Evolutionary conservation across 257 asterid species (phyloP).

Genomic region (Rhazya stricta): DNA sequence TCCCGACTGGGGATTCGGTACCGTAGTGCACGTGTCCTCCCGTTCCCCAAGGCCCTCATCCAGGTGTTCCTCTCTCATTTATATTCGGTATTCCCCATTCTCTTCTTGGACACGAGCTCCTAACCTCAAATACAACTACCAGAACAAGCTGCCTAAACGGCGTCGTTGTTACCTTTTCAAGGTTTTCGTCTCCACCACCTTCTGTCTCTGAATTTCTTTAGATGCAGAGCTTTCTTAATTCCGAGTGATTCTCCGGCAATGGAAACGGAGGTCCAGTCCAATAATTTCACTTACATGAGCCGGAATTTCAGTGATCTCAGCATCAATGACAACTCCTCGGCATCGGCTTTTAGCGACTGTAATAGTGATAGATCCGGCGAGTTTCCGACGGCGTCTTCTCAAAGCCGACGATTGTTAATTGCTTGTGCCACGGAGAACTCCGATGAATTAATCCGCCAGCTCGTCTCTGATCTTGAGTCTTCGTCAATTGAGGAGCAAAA

Average conservation of each 20-base stretch:
- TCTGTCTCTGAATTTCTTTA: neutral
- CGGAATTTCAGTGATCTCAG: constrained; percentile 46
- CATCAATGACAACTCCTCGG: constrained; percentile 46
- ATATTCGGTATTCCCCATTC: constrained; percentile 29
- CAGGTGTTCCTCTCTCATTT: constrained; percentile 24
- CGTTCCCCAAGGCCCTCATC: constrained; percentile 18
- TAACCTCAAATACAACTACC: neutral
- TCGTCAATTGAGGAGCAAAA: constrained; percentile 49
- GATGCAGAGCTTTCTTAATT: neutral
- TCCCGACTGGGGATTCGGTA: constrained; percentile 43
- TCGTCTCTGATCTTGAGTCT: constrained; percentile 66
- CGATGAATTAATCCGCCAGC: constrained; percentile 62
- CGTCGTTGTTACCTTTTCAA: constrained; percentile 30
- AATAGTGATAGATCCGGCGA: constrained; percentile 96
- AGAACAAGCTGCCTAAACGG: constrained; percentile 22
- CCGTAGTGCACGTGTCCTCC: constrained; percentile 61
- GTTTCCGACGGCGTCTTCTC: constrained; percentile 57
- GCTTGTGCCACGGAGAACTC: constrained; percentile 67
- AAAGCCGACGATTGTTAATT: constrained; percentile 64
- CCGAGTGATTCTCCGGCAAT: constrained; percentile 24
- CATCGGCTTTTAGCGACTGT: constrained; percentile 90
- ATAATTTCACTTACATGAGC: constrained; percentile 58
- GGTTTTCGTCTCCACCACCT: neutral
- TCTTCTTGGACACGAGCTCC: neutral
- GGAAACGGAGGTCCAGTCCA: constrained; percentile 48